Conservation (phyloP, 108 stramenopile genomes). For the Pseudonitzschia delicatissima region DNA sequence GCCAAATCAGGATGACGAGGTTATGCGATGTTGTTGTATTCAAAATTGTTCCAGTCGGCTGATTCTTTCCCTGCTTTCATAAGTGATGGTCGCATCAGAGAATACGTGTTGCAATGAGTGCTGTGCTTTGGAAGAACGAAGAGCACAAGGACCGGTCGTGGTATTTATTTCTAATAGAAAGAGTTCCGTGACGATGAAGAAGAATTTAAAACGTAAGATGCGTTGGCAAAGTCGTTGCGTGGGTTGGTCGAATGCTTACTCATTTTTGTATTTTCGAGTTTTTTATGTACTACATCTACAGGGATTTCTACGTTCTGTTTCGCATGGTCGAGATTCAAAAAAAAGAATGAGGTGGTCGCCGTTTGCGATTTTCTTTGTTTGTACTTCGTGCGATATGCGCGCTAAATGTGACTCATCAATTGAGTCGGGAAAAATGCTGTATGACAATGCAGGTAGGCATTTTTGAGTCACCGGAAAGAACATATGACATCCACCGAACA, state of each 20-base stretch:
- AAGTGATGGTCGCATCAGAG: too few relatives aligned
- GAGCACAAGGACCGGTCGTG: neutral
- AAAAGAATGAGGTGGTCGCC: neutral
- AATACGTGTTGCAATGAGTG: too few relatives aligned
- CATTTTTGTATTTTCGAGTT: too few relatives aligned
- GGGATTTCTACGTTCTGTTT: neutral
- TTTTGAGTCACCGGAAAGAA: neutral
- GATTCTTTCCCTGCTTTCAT: too few relatives aligned
- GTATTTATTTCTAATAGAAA: neutral
- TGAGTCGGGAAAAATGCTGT: neutral
- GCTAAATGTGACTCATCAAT: conserved; percentile 4
- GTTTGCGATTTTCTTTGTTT: neutral
- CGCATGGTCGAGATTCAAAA: neutral
- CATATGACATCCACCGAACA: conserved; percentile 1
- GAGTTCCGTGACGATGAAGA: neutral
- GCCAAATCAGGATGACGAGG: too few relatives aligned
- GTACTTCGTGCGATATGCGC: conserved; percentile 4
- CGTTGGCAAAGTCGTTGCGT: neutral
- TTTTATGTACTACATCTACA: too few relatives aligned
- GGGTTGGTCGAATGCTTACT: too few relatives aligned
- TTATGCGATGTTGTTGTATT: too few relatives aligned
- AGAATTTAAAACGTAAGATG: neutral
- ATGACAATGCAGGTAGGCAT: neutral
- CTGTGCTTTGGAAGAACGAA: too few relatives aligned
- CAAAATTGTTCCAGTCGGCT: too few relatives aligned